These are phyloP conservation scores for Starmerella powellii DNA, from an alignment of 805 yeast genomes.

Conservation along the genomic window DNA sequence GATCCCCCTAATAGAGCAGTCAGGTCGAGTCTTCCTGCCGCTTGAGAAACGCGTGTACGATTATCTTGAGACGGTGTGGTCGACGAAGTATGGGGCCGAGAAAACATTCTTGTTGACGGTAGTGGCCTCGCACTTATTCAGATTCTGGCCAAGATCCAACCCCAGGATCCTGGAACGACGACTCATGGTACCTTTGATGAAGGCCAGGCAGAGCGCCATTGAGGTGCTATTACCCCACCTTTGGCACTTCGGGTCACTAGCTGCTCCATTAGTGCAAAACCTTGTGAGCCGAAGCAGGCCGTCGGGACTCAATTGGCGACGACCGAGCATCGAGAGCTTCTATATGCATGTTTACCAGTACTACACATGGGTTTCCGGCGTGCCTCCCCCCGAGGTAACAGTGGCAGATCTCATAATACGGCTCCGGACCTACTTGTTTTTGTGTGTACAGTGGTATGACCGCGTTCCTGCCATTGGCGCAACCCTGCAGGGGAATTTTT, in stretches of 20 bases:
- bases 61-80: slow-evolving; percentile 13
- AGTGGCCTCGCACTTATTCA: slow-evolving; percentile 8
- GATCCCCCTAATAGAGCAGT: slow-evolving; percentile 12
- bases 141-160: slow-evolving; percentile 12
- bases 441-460: slow-evolving; percentile 14
- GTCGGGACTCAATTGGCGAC: slow-evolving; percentile 1
- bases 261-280: slow-evolving; percentile 6
- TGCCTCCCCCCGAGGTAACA: slow-evolving; percentile 1
- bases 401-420: slow-evolving; percentile 5
- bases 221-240: slow-evolving; percentile 11
- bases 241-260: slow-evolving; percentile 14
- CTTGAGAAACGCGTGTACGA: slow-evolving; percentile 12
- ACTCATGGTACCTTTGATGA: slow-evolving; percentile 7
- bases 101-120: slow-evolving; percentile 7
- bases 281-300: slow-evolving; percentile 1
- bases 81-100: neutral
- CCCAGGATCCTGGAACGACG: neutral
- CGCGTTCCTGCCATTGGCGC: slow-evolving; percentile 10
- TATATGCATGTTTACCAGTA: slow-evolving; percentile 12
- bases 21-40: slow-evolving; percentile 9
- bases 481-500: slow-evolving; percentile 18
- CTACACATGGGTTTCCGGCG: neutral
- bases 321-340: neutral
- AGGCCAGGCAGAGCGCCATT: slow-evolving; percentile 4
- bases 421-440: slow-evolving; percentile 5